A percentile compares a stretch with the other conserved stretches of the same genome.
Conservation (phyloP, 192 early-diverging fungal species). For the Piromyces sp. region DNA sequence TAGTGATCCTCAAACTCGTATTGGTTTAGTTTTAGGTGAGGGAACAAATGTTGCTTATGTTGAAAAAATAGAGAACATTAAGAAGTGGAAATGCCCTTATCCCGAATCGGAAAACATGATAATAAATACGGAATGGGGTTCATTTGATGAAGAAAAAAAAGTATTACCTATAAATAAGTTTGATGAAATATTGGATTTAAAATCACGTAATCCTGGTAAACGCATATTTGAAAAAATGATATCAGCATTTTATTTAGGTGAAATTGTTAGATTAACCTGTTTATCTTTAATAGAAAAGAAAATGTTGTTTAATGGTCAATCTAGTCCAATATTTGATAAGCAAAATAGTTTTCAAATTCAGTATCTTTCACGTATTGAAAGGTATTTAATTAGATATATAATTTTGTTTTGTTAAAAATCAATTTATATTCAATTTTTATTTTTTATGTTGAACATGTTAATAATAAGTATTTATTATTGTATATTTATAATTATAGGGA, state of each 20-base stretch:
- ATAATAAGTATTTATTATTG: too few relatives aligned
- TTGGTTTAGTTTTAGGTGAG: background rate
- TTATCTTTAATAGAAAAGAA: background rate
- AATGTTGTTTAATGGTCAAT: background rate
- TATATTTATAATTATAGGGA: too few relatives aligned
- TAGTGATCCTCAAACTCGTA: background rate
- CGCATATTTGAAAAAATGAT: background rate
- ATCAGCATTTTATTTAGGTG: background rate
- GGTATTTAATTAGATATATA: background rate
- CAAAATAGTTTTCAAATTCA: background rate
- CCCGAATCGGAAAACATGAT: background rate
- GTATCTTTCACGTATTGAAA: background rate
- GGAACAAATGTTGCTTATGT: background rate
- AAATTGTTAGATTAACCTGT: background rate
- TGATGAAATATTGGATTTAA: background rate
- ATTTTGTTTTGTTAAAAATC: too few relatives aligned
- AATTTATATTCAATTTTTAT: too few relatives aligned
- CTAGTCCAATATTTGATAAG: background rate
- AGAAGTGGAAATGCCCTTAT: background rate
- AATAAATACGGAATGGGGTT: background rate
- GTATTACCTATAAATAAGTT: background rate
- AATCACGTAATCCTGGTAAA: background rate
- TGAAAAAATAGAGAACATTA: background rate
- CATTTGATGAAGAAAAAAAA: background rate
- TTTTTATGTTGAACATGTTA: too few relatives aligned